A percentile compares a stretch with the other conserved stretches of the same genome.
phyloP scores from a whole-genome alignment of 2,329 filamentous ascomycete genomes.

The Fusarium neocosmosporiellum region DNA sequence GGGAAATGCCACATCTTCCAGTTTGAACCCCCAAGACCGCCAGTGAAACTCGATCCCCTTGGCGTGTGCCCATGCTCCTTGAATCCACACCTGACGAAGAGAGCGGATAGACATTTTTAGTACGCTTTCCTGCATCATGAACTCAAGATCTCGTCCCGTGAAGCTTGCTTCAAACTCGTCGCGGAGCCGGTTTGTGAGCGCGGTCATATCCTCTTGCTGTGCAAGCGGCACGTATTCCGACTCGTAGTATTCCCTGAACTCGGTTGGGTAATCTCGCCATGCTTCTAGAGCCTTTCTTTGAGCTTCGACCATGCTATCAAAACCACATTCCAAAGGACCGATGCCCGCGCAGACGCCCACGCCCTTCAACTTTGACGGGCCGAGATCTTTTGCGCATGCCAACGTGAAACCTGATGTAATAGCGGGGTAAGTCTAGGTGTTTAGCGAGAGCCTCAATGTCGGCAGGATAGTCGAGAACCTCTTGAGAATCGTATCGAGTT shows the following conservation, averaged over 20 bases:
- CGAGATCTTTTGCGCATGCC: background rate
- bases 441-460: background rate
- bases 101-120: background rate
- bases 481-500: background rate
- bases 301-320: background rate
- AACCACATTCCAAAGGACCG: background rate
- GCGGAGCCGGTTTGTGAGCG: background rate
- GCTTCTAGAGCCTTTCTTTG: background rate
- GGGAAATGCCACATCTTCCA: background rate
- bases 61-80: background rate
- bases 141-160: background rate
- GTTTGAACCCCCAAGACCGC: background rate
- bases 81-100: background rate
- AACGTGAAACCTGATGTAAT: background rate
- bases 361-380: background rate
- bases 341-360: background rate
- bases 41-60: background rate
- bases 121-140: background rate
- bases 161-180: background rate
- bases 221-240: background rate
- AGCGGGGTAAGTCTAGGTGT: background rate
- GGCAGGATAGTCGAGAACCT: background rate
- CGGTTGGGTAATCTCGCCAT: background rate
- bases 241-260: background rate
- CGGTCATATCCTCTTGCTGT: background rate